These are phyloP conservation scores for Aspergillus bridgeri DNA, from an alignment of 495 filamentous ascomycete genomes.

Conservation along the genomic window DNA sequence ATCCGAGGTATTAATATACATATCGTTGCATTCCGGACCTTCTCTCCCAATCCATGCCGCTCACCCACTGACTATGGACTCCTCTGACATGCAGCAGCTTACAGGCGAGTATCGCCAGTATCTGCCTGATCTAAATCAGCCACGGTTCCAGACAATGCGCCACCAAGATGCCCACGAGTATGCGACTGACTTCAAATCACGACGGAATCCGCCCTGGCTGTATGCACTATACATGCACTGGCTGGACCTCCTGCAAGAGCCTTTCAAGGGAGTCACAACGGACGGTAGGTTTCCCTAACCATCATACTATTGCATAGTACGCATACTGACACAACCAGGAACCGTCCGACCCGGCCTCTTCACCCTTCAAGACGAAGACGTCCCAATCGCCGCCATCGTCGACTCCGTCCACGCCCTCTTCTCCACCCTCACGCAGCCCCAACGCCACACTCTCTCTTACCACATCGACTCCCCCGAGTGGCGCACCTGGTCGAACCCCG, in stretches of 20 bases:
- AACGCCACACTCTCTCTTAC: slow-evolving; percentile 47
- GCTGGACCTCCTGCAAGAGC: slow-evolving; percentile 61
- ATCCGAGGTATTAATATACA: no score
- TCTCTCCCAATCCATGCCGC: not conserved
- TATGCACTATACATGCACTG: slow-evolving; percentile 65
- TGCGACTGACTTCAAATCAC: slow-evolving; percentile 55
- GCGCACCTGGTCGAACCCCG: slow-evolving; percentile 74
- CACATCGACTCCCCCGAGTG: slow-evolving; percentile 69
- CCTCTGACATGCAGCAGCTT: slow-evolving; percentile 19
- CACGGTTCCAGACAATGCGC: slow-evolving; percentile 61
- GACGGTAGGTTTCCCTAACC: slow-evolving; percentile 53
- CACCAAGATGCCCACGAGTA: slow-evolving; percentile 63
- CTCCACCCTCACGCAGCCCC: slow-evolving; percentile 39
- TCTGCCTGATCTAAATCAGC: slow-evolving; percentile 57
- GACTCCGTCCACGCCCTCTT: slow-evolving; percentile 43
- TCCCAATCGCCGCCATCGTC: slow-evolving; percentile 56
- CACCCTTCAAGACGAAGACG: slow-evolving; percentile 55
- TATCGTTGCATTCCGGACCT: not conserved
- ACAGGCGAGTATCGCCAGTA: slow-evolving; percentile 53
- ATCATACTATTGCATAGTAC: no score
- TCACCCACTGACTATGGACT: not conserved
- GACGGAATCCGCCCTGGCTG: slow-evolving; percentile 62
- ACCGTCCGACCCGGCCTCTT: slow-evolving; percentile 54
- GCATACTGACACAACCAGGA: slow-evolving; percentile 32
- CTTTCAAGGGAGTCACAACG: slow-evolving; percentile 66